Base-by-base conservation (phyloP, 805 yeast species). In the Limtongia smithiae region DNA sequence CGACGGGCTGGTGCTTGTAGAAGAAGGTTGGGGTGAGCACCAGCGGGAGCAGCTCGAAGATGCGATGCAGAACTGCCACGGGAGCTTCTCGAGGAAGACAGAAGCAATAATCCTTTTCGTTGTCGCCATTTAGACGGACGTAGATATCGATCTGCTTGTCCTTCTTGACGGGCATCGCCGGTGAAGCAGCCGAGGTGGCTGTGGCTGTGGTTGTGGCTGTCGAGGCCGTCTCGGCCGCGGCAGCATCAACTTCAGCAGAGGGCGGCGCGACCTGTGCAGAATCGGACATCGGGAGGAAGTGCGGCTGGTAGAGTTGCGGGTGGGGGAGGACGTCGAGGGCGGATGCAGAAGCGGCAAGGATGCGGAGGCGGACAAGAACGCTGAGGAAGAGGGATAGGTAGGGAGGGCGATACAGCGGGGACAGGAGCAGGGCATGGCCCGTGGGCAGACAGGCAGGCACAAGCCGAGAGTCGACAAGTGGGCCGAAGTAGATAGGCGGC, bases 51-150 rank as follows among this genome's bases (percentile, higher is more conserved):
- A 75, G 66, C 34, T 74, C 69, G 62, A 90, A 88, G 41, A 89
- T 79, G 44, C 74, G 70, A 54, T 75, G 62, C 56, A 90, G 75
- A 27, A 77, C 79, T 18, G 72, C 68, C 58, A 90, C 81, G 5
- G 80, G 77, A 46, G 80, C 48, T 27, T 40, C 72, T 17, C 78
- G 68, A 21, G 76, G 73, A n/a, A 89, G 78, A 58, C 79, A 82
- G 71, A 91, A 87, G 60, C 96, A 86, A 68, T 88, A 90, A 66
- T 91, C 98, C 66, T 84, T 84, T 62, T 88, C 96, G 41, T 71
- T 67, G 63, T 90, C 96, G 50, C 79, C 83, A 65, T 86, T 88
- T 76, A 91, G 80, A 51, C 98, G 83, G 57, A 93, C 68, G 70
- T 80, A 89, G 34, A 69, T 55, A 48, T 69, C 76, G 60, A 69